Evolutionary conservation across 192 early-diverging fungal genomes (phyloP).

Genomic region (Spizellomyces punctatus): DNA sequence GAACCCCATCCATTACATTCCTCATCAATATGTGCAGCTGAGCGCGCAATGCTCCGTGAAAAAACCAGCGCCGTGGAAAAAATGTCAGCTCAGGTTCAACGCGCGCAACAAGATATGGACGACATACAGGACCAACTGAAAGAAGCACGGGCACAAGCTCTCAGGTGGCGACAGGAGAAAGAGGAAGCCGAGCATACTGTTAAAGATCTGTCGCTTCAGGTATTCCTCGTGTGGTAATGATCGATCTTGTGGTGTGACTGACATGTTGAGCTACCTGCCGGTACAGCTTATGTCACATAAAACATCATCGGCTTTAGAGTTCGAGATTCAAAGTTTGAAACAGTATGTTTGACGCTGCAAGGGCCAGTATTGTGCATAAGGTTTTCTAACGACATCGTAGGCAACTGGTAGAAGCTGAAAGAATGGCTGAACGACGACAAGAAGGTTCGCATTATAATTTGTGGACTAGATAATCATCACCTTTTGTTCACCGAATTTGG

Average conservation of each 20-base stretch:
- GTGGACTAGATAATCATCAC: background rate
- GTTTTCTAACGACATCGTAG: slow-evolving; percentile 5
- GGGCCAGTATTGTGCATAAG: slow-evolving; percentile 9
- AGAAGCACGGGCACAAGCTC: slow-evolving; percentile 16
- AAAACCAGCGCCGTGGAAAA: slow-evolving; percentile 25
- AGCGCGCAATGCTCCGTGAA: slow-evolving; percentile 38
- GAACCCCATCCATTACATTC: background rate
- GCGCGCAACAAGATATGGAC: slow-evolving; percentile 21
- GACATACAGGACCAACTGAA: slow-evolving; percentile 22
- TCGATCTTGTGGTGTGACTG: slow-evolving; percentile 16
- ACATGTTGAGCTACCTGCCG: background rate
- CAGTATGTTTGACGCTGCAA: slow-evolving; percentile 22
- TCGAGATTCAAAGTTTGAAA: slow-evolving; percentile 56
- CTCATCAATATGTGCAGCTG: slow-evolving; percentile 16
- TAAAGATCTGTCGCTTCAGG: slow-evolving; percentile 40
- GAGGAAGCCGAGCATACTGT: slow-evolving; percentile 37
- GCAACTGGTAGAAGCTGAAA: slow-evolving; percentile 51
- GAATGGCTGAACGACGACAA: slow-evolving; percentile 46
- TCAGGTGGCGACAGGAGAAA: slow-evolving; percentile 20
- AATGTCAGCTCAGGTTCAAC: slow-evolving; percentile 12
- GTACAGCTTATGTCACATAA: slow-evolving; percentile 3
- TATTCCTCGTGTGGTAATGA: too few relatives aligned
- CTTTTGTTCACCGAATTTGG: background rate
- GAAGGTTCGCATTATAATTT: slow-evolving; percentile 31
- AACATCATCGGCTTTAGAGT: slow-evolving; percentile 45